Evolutionary conservation across 1,139 yeast genomes (phyloP), one percentile per base, ranked within the genome.

Genomic region (Protomyces pachydermus): DNA sequence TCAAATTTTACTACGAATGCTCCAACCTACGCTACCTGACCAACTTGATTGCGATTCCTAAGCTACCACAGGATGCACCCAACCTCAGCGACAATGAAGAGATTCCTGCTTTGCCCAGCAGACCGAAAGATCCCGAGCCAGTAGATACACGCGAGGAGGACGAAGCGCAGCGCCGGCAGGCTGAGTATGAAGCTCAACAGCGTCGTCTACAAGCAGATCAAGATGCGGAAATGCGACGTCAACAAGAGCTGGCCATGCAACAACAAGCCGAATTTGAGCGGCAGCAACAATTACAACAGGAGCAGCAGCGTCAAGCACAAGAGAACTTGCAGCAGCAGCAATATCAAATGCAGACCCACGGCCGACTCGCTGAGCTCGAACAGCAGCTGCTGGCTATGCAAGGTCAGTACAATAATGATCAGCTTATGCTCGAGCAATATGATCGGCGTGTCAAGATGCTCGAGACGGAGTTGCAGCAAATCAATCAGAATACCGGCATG

Each of bases 1-100:
- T 86, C 71, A 95, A 90, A 70, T 90, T 93, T 71, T 93, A 89
- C 76, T 89, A 95, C 50, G 97, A 91, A 72, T 90, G 97, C 74
- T 87, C 93, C 25, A 84, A 93, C 1, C 84, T 93, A 68, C 87
- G 88, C 73, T 90, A 87, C 72, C 81, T 93, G 72, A 85, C 96
- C 1, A 84, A 91, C 60, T 81, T 93, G 74, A 87, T 93, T 56
- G 86, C 95, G 2, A 86, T 93, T 68, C 98, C 98, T 50, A 84
- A 88, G 70, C 79, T 93, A 65, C 85, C 91, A 9, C 66, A 65
- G 56, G 84, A 87, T 14, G 90, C 97, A 18, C 90, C 91, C 56
- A 81, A 88, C 68, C 78, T 83, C 66, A 77, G 80, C 45, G 79
- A 77, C 39, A 86, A 80, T 58, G 80, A 75, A 14, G 72, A 70